Conservation (phyloP, 2,329 filamentous ascomycete species). For the Camptophora hylomeconis region DNA sequence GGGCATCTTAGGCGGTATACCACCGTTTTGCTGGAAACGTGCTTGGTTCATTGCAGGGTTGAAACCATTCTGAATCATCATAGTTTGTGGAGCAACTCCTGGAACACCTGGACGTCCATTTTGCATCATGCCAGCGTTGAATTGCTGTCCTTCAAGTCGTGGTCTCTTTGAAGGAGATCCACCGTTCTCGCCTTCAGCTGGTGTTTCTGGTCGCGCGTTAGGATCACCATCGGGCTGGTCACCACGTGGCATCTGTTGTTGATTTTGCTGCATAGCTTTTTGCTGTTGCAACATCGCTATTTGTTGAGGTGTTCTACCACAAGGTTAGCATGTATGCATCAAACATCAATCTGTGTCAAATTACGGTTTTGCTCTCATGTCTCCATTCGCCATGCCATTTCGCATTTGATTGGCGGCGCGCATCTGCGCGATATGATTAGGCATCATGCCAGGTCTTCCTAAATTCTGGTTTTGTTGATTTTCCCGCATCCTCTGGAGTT, state of each 20-base stretch:
- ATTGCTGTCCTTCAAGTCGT: conserved; percentile 58
- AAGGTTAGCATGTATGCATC: conserved; percentile 2
- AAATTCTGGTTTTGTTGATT: conserved; percentile 59
- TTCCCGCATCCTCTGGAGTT: conserved; percentile 46
- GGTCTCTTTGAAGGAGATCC: conserved; percentile 86
- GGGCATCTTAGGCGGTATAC: conserved; percentile 58
- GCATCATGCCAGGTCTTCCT: conserved; percentile 50
- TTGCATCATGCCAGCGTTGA: conserved; percentile 66
- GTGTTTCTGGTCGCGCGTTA: conserved; percentile 70
- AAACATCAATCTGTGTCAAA: not conserved
- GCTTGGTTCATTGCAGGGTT: conserved; percentile 59
- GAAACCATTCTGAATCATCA: conserved; percentile 53
- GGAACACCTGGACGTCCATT: conserved; percentile 65
- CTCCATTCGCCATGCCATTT: conserved; percentile 15
- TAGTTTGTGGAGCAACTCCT: conserved; percentile 21
- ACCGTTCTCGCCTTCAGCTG: conserved; percentile 70
- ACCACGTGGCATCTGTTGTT: conserved; percentile 63
- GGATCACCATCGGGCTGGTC: conserved; percentile 80
- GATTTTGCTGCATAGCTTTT: conserved; percentile 47
- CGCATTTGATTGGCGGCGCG: conserved; percentile 25
- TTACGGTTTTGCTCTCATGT: conserved; percentile 14
- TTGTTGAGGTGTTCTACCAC: conserved; percentile 16
- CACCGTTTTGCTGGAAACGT: conserved; percentile 27
- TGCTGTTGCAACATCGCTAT: conserved; percentile 10
- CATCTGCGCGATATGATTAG: conserved; percentile 51